Percentiles rank a stretch among this genome's conserved stretches.
These are phyloP conservation scores for Pleodorina starrii DNA, from an alignment of 139 green algal genomes.

Conservation along the genomic window DNA sequence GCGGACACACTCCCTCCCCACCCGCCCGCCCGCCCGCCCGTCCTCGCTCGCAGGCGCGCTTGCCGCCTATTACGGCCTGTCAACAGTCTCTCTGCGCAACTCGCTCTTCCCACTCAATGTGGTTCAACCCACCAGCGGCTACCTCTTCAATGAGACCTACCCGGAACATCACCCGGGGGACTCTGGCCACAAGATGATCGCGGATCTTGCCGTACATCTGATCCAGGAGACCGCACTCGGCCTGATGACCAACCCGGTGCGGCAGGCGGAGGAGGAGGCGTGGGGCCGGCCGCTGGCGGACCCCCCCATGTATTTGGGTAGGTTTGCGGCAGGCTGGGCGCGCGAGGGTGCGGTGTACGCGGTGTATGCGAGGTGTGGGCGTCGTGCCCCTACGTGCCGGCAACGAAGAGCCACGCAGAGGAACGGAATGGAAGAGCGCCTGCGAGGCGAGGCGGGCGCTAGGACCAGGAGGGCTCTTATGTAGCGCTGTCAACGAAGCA, in stretches of 20 bases:
- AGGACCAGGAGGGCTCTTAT: not conserved
- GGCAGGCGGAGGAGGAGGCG: not conserved
- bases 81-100: not conserved
- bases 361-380: not conserved
- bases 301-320: not conserved
- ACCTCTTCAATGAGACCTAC: not conserved
- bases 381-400: not conserved
- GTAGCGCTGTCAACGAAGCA: not conserved
- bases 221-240: not conserved
- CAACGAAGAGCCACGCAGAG: not conserved
- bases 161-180: not conserved
- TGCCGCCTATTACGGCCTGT: not conserved
- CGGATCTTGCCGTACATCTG: constrained; percentile 18
- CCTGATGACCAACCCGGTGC: not conserved
- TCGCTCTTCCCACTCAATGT: not conserved
- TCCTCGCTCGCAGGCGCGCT: not conserved
- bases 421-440: not conserved
- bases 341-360: too few species aligned
- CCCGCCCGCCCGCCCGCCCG: too few species aligned
- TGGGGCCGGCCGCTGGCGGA: not conserved
- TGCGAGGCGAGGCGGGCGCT: not conserved
- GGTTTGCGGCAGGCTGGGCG: not conserved
- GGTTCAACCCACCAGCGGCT: not conserved
- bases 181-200: not conserved
- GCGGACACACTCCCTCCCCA: too few species aligned